Percentiles rank a stretch among this genome's conserved stretches.
These are phyloP conservation scores for Neospermospora avenae DNA, from an alignment of 2,329 filamentous ascomycete genomes.

Conservation along the genomic window DNA sequence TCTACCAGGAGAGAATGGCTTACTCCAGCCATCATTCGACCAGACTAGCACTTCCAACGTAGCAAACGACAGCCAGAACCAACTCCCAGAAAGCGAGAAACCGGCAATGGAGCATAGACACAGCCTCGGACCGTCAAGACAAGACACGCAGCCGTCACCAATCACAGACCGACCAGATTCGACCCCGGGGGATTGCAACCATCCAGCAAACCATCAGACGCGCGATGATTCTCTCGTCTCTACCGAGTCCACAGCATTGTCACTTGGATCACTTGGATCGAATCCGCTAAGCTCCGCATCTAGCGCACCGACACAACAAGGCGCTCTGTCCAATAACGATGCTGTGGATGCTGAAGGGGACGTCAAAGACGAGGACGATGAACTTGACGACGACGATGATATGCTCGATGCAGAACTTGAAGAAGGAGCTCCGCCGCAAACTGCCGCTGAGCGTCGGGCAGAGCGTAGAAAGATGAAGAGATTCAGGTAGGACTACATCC, in stretches of 20 bases:
- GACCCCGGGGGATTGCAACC: constrained; percentile 30
- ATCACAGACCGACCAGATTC: constrained; percentile 33
- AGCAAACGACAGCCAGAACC: constrained; percentile 22
- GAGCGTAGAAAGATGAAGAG: constrained; percentile 71
- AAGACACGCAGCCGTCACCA: constrained; percentile 24
- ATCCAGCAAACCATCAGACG: constrained; percentile 32
- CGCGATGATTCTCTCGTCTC: constrained; percentile 42
- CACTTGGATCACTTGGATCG: constrained; percentile 38
- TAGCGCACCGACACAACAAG: constrained; percentile 38
- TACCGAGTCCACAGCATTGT: constrained; percentile 39
- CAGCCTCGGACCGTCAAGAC: constrained; percentile 28
- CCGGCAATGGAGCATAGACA: constrained; percentile 34
- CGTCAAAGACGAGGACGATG: constrained; percentile 34
- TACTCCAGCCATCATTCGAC: constrained; percentile 30
- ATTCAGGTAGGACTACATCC: constrained; percentile 57
- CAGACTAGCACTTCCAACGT: constrained; percentile 27
- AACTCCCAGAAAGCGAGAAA: constrained; percentile 21
- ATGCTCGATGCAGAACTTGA: constrained; percentile 47
- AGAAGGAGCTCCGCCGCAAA: constrained; percentile 46
- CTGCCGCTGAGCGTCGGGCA: constrained; percentile 54
- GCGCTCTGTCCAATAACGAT: constrained; percentile 43
- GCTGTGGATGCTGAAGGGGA: constrained; percentile 40
- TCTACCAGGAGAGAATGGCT: constrained; percentile 30
- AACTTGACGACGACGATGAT: constrained; percentile 52
- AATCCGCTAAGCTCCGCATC: constrained; percentile 42